phyloP scores from a whole-genome alignment of 106 monocot genomes.

The Acorus gramineus region DNA sequence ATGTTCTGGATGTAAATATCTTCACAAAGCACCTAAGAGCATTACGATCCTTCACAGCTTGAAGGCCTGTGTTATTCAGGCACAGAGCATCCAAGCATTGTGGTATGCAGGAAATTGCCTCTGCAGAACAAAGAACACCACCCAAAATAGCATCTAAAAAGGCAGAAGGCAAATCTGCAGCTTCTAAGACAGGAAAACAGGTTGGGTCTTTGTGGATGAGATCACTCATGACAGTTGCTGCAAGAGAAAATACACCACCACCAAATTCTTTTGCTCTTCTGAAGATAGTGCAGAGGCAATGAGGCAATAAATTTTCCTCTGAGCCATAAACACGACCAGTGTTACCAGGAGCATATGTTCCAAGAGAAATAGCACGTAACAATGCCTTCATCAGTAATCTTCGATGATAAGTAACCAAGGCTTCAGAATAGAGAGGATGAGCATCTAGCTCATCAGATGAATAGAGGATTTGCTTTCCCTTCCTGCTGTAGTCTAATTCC shows the following conservation, averaged over 20 bases:
- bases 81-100: constrained; percentile 70
- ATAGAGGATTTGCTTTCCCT: constrained; percentile 43
- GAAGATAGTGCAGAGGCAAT: constrained; percentile 50
- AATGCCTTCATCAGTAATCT: constrained; percentile 55
- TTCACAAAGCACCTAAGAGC: constrained; percentile 70
- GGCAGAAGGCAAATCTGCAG: constrained; percentile 51
- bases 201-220: constrained; percentile 84
- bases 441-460: constrained; percentile 16
- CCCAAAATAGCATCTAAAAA: constrained; percentile 54
- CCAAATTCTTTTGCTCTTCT: constrained; percentile 68
- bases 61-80: constrained; percentile 56
- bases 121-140: constrained; percentile 45
- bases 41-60: constrained; percentile 47
- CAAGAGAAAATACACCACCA: constrained; percentile 72
- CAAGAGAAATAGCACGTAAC: constrained; percentile 64
- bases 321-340: constrained; percentile 45
- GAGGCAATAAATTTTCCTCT: constrained; percentile 51
- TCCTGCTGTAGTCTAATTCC: constrained; percentile 10
- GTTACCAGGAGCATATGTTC: constrained; percentile 60
- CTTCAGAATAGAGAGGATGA: constrained; percentile 34
- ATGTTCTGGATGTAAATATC: constrained; percentile 54
- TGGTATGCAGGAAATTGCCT: constrained; percentile 62
- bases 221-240: constrained; percentile 76
- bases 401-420: constrained; percentile 38
- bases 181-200: constrained; percentile 57